A percentile compares a stretch with the other conserved stretches of the same genome.
These are phyloP conservation scores for Phytophthora litchii DNA, from an alignment of 352 stramenopile species.

Conservation along the genomic window DNA sequence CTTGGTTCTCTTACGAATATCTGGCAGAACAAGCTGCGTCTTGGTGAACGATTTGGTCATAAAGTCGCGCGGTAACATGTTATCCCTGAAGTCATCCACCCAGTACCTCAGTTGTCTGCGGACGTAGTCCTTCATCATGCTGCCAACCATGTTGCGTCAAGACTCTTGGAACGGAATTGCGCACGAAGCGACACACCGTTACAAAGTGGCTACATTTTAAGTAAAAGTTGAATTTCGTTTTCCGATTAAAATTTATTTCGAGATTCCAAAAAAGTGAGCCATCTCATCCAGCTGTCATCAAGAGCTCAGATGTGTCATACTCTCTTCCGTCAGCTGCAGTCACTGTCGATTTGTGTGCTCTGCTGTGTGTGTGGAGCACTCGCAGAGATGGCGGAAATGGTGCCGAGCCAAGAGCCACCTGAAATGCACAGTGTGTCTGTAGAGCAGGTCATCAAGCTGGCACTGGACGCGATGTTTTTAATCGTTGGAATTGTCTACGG, in stretches of 20 bases:
- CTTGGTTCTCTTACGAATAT: slow-evolving; percentile 45
- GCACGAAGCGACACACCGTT: background rate
- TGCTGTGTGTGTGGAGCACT: background rate
- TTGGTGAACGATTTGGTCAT: slow-evolving; percentile 49
- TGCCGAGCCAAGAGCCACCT: slow-evolving; percentile 7
- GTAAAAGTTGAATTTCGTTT: slow-evolving; percentile 3
- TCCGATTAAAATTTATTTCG: background rate
- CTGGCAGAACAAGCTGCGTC: slow-evolving; percentile 51
- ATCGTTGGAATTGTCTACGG: slow-evolving; percentile 60
- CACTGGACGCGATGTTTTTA: slow-evolving; percentile 51
- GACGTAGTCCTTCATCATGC: slow-evolving; percentile 75
- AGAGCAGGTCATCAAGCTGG: slow-evolving; percentile 36
- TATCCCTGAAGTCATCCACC: slow-evolving; percentile 66
- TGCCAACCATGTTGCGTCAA: slow-evolving; percentile 21
- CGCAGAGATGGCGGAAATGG: slow-evolving; percentile 20
- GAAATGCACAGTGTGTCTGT: slow-evolving; percentile 17
- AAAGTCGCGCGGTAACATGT: slow-evolving; percentile 67
- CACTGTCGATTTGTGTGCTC: slow-evolving; percentile 4
- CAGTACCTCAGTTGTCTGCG: slow-evolving; percentile 70
- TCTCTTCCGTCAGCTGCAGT: slow-evolving; percentile 21
- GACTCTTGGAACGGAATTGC: slow-evolving; percentile 13
- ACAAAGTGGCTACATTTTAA: slow-evolving; percentile 25
- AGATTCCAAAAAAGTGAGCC: slow-evolving; percentile 4
- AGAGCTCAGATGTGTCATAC: slow-evolving; percentile 9
- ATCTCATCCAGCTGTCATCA: slow-evolving; percentile 9